Evolutionary conservation across 306 rosid species (phyloP).

Genomic region (Citrullus colocynthis): DNA sequence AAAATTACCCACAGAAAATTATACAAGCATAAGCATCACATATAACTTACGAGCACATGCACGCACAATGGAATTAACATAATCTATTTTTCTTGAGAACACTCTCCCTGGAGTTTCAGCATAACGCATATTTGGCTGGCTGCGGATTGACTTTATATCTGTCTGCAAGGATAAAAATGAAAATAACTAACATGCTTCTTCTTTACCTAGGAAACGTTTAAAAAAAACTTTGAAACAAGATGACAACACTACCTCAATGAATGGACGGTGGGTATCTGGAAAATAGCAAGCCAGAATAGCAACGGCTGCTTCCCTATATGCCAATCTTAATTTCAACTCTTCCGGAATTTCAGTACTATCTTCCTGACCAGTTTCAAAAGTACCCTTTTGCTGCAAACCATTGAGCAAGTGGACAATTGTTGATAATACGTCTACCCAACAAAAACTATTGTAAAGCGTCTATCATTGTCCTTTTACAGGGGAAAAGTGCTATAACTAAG

Average conservation of each 20-base stretch:
- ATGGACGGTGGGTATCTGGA: conserved; percentile 70
- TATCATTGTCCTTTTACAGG: not conserved
- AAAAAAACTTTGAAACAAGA: conserved; percentile 7
- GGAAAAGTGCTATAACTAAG: conserved; percentile 13
- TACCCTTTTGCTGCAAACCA: conserved; percentile 86
- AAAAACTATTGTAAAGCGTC: not conserved
- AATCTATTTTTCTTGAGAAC: conserved; percentile 74
- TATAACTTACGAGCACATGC: conserved; percentile 95
- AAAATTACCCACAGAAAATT: not conserved
- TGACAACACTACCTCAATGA: conserved; percentile 40
- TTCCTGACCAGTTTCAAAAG: conserved; percentile 98
- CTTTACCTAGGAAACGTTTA: not conserved
- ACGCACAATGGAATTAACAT: conserved; percentile 66
- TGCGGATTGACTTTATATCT: conserved; percentile 64
- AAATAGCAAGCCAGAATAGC: conserved; percentile 86
- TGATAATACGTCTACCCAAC: not conserved
- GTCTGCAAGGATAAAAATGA: conserved; percentile 43
- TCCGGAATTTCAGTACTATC: conserved; percentile 88
- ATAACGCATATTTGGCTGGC: conserved; percentile 79
- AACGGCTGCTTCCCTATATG: conserved; percentile 96
- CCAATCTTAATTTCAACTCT: conserved; percentile 72
- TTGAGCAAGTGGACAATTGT: not conserved
- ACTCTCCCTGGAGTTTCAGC: conserved; percentile 53
- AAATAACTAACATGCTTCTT: not conserved
- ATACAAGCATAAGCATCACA: not conserved